These are phyloP conservation scores for Vishniacozyma victoriae DNA, from an alignment of 768 basidiomycete genomes.

Conservation along the genomic window DNA sequence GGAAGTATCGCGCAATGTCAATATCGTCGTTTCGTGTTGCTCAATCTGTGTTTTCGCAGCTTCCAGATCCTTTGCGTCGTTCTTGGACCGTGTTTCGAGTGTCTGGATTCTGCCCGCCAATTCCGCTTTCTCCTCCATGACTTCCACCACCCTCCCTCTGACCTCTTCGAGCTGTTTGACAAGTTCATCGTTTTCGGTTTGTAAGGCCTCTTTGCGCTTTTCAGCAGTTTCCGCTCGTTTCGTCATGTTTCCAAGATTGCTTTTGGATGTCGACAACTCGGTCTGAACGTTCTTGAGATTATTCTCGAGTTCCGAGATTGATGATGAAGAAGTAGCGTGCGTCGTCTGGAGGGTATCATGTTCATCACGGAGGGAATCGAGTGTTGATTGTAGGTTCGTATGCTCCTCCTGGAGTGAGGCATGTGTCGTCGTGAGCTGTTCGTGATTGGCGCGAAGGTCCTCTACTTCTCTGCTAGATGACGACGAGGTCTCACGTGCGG, in stretches of 20 bases:
- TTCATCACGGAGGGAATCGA: slow-evolving; percentile 3
- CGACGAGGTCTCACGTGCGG: background rate
- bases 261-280: background rate
- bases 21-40: background rate
- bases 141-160: slow-evolving; percentile 34
- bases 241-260: background rate
- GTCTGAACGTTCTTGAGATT: background rate
- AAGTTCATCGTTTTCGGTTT: slow-evolving; percentile 40
- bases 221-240: slow-evolving; percentile 37
- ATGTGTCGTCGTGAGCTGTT: slow-evolving; percentile 5
- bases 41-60: slow-evolving; percentile 1
- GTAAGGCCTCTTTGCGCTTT: slow-evolving; percentile 31
- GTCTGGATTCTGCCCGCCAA: slow-evolving; percentile 9
- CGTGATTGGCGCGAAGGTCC: slow-evolving; percentile 8
- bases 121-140: slow-evolving; percentile 41
- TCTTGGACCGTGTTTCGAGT: background rate
- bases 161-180: slow-evolving; percentile 44
- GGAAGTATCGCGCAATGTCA: background rate
- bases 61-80: background rate
- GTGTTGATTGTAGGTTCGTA: slow-evolving; percentile 7
- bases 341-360: slow-evolving; percentile 5
- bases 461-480: background rate
- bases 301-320: slow-evolving; percentile 1
- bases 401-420: slow-evolving; percentile 8
- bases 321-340: slow-evolving; percentile 1